Evolutionary conservation across 352 stramenopile genomes (phyloP).

Genomic region (Pythium aristosporum): DNA sequence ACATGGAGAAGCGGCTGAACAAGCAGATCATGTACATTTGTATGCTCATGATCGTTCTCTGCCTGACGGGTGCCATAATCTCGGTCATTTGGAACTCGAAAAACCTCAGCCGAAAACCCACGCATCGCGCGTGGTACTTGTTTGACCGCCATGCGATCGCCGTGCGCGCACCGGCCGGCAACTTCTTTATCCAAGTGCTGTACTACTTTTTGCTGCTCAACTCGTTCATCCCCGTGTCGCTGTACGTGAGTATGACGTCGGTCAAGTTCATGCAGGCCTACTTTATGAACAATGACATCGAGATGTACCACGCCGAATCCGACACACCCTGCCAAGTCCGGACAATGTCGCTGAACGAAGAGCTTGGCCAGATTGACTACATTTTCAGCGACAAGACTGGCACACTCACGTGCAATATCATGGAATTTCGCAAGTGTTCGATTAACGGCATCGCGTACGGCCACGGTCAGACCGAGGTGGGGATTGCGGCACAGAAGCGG

Average conservation of each 20-base stretch:
- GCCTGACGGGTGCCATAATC: slow-evolving; percentile 56
- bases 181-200: slow-evolving; percentile 90
- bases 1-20: slow-evolving; percentile 83
- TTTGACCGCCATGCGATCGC: slow-evolving; percentile 49
- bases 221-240: slow-evolving; percentile 97
- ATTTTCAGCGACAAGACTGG: slow-evolving; percentile 99
- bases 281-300: slow-evolving; percentile 92
- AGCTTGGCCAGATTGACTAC: slow-evolving; percentile 97
- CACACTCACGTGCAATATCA: slow-evolving; percentile 99
- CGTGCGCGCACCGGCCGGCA: slow-evolving; percentile 55
- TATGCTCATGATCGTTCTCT: slow-evolving; percentile 75
- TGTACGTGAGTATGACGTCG: slow-evolving; percentile 97
- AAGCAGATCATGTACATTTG: slow-evolving; percentile 86
- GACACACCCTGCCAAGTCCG: slow-evolving; percentile 93
- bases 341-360: slow-evolving; percentile 93
- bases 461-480: slow-evolving; percentile 84
- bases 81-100: slow-evolving; percentile 69
- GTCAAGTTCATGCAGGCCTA: slow-evolving; percentile 94
- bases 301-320: slow-evolving; percentile 90
- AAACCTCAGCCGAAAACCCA: slow-evolving; percentile 43
- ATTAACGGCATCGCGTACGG: slow-evolving; percentile 90
- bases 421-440: slow-evolving; percentile 95
- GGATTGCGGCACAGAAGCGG: slow-evolving; percentile 65
- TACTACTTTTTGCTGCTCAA: slow-evolving; percentile 95
- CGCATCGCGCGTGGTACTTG: slow-evolving; percentile 68